Evolutionary conservation across 2,329 filamentous ascomycete species (phyloP), one percentile per base, ranked within the genome.

Genomic region (Aspergillus fumigatus): DNA sequence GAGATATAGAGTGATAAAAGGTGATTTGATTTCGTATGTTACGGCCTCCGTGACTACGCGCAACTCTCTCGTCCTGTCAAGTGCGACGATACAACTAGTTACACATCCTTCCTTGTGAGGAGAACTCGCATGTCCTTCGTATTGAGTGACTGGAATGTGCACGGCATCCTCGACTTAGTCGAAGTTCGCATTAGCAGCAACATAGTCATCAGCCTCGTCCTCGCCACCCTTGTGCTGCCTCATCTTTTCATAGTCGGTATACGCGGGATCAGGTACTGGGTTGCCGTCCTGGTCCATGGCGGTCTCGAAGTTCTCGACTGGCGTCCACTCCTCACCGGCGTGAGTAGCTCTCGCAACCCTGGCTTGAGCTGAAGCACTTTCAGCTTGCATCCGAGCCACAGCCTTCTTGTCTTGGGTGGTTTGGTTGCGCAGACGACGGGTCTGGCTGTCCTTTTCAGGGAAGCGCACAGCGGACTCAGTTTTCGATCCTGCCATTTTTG

Each of bases 251-350:
- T 62, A 66, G 50, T 70, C 65, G 10, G 60, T 63, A 40, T 56
- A 70, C 1, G 52, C 55, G 1, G 62, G 57, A 26, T 75, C 68
- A n/a, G 70, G 67, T 3, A 69, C 67, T 0, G 70, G 67, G 35
- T 73, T 67, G 19, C 71, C 72, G n/a, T 63, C 14, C 14, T 63
- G 38, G 40, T 74, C 65, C 59, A 74, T 66, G 3, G 66, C 65
- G 11, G 67, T 66, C 32, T 64, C 63, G 9, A 75, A 56, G 32
- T 66, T 55, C 55, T 73, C 65, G 35, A 67, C 65, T 0, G 69
- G 64, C 41, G 60, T 65, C 67, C 61, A 71, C 35, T 53, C 43
- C 43, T 23, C 19, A 7, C 43, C 43, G 6, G 21, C 19, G 8
- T 35, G 32, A 35, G 21, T 38, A 17, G 32, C 43, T 2, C 10